These are phyloP conservation scores for Rheum nobile DNA, from an alignment of 148 eudicot genomes.

Conservation along the genomic window DNA sequence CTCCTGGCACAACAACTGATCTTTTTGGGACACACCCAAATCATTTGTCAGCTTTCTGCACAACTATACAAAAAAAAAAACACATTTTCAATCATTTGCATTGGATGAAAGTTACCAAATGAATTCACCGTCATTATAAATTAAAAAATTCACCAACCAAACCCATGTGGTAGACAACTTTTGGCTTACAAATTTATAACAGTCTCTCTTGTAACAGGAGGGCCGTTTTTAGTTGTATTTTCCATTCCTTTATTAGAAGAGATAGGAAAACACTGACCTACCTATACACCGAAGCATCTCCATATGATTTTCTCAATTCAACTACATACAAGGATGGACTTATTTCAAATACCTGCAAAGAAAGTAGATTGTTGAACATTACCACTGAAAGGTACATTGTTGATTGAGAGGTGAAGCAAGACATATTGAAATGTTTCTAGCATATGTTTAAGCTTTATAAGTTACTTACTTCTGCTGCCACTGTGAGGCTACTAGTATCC, in stretches of 20 bases:
- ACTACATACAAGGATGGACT: conserved; percentile 74
- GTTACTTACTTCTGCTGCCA: conserved; percentile 76
- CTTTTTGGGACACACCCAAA: conserved; percentile 45
- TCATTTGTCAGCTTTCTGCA: conserved; percentile 60
- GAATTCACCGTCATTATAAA: neutral
- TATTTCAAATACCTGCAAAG: conserved; percentile 78
- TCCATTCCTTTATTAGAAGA: no score
- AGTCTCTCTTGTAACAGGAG: no score
- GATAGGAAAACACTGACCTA: conserved; percentile 31
- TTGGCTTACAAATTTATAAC: no score
- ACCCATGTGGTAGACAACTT: no score
- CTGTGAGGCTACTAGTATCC: conserved; percentile 48
- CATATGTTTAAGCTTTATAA: neutral
- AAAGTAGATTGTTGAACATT: no score
- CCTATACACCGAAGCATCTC: conserved; percentile 65
- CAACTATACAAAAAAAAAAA: conserved; percentile 27
- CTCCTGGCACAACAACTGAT: conserved; percentile 29
- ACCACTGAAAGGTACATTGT: neutral
- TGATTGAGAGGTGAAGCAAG: neutral
- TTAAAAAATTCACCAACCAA: no score
- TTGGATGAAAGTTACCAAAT: neutral
- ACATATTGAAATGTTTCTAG: no score
- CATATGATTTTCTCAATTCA: conserved; percentile 68
- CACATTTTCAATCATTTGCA: neutral
- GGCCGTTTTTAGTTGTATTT: no score